Evolutionary conservation across 1,139 yeast species (phyloP).

Genomic region (Pichia sp.): DNA sequence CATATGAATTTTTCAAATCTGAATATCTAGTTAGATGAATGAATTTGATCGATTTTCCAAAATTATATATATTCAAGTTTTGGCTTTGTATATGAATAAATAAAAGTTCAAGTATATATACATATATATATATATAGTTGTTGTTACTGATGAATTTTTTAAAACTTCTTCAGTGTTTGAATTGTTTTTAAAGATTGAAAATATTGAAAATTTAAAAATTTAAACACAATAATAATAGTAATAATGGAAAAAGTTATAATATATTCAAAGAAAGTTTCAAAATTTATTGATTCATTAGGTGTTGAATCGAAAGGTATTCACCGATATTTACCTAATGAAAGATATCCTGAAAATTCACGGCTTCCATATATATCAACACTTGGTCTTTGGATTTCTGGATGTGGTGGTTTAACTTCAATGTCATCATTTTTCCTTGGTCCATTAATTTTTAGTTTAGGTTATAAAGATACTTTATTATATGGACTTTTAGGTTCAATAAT

Average conservation of each 20-base stretch:
- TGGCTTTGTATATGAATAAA: no score
- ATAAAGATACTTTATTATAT: constrained; percentile 51
- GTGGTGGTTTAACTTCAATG: constrained; percentile 83
- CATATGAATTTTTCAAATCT: no score
- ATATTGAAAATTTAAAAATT: no score
- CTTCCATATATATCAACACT: constrained; percentile 53
- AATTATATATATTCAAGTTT: no score
- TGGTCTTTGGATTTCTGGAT: constrained; percentile 79
- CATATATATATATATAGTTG: no score
- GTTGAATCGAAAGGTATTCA: constrained; percentile 82
- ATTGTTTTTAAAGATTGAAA: no score
- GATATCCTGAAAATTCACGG: constrained; percentile 42
- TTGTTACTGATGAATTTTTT: no score
- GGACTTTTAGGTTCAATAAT: constrained; percentile 58
- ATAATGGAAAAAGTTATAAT: constrained; percentile 1
- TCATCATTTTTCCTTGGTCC: constrained; percentile 76
- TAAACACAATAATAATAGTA: no score
- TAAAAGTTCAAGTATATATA: no score
- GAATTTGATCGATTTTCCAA: no score
- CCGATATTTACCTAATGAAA: constrained; percentile 63
- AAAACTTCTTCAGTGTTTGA: no score
- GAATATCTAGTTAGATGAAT: no score
- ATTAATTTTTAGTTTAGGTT: constrained; percentile 57
- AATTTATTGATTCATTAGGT: constrained; percentile 29
- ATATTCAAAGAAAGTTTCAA: constrained; percentile 16